Evolutionary conservation across 2,329 filamentous ascomycete species (phyloP).

Genomic region (Cryphonectria carpinicola): DNA sequence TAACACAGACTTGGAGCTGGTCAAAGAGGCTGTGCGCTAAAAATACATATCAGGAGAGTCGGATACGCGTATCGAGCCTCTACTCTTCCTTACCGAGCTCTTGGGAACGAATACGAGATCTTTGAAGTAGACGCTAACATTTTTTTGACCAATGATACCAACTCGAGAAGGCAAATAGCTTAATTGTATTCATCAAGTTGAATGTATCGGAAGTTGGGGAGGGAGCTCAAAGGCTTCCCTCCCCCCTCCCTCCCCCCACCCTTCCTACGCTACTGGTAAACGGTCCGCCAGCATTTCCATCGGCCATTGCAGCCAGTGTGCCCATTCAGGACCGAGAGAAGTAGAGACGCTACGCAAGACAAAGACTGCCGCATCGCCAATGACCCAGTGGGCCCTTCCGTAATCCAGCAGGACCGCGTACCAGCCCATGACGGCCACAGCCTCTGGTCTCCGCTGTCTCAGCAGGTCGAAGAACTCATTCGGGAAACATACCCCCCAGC

Average conservation of each 20-base stretch:
- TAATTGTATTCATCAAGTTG: background rate
- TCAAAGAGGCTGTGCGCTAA: background rate
- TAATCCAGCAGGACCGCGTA: slow-evolving; percentile 13
- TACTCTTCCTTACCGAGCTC: background rate
- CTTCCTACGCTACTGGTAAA: background rate
- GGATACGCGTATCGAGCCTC: background rate
- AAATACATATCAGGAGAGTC: background rate
- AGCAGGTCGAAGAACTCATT: slow-evolving; percentile 10
- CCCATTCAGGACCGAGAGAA: background rate
- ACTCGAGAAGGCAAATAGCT: too few species aligned
- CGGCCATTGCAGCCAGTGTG: slow-evolving; percentile 8
- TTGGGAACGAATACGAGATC: background rate
- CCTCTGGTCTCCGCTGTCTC: slow-evolving; percentile 2
- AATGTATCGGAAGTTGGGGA: too few species aligned
- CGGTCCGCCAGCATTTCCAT: slow-evolving; percentile 5
- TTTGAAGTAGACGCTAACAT: too few species aligned
- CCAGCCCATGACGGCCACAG: slow-evolving; percentile 14
- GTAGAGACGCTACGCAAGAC: background rate
- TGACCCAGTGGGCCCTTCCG: background rate
- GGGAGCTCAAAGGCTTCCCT: too few species aligned
- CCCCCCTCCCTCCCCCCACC: too few species aligned
- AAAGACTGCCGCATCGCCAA: background rate
- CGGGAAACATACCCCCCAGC: slow-evolving; percentile 5
- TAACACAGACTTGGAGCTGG: background rate
- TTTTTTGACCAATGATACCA: too few species aligned